Evolutionary conservation across 2,329 filamentous ascomycete species (phyloP).

Genomic region (Penicillium sp.): DNA sequence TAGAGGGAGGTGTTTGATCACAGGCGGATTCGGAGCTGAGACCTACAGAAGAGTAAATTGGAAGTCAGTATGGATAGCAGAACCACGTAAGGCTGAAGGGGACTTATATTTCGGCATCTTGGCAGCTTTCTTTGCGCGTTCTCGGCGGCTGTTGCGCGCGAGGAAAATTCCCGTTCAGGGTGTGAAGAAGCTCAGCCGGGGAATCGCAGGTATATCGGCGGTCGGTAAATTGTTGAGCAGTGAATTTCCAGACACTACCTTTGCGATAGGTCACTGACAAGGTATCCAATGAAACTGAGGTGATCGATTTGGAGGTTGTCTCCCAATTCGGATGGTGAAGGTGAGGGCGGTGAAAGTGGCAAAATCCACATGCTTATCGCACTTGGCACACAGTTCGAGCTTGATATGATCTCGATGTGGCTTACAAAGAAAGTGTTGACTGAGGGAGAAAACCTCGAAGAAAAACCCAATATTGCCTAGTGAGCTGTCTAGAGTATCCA

Average conservation of each 20-base stretch:
- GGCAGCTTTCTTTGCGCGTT: slow-evolving; percentile 27
- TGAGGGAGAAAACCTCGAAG: no score
- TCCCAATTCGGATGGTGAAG: slow-evolving; percentile 10
- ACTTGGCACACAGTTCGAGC: background rate
- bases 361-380: slow-evolving; percentile 11
- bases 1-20: background rate
- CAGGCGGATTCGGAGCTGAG: background rate
- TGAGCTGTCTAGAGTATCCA: no score
- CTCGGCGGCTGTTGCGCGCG: slow-evolving; percentile 16
- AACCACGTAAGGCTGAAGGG: slow-evolving; percentile 5
- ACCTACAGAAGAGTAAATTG: slow-evolving; percentile 68
- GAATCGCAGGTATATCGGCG: background rate
- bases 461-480: no score
- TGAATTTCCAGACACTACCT: background rate
- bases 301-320: slow-evolving; percentile 1
- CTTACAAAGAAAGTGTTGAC: no score
- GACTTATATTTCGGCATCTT: slow-evolving; percentile 87
- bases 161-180: slow-evolving; percentile 22
- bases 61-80: slow-evolving; percentile 36
- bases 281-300: background rate
- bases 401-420: background rate
- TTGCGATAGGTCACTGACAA: background rate
- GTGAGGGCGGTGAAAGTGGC: slow-evolving; percentile 8
- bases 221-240: background rate
- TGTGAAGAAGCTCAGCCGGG: background rate